Conservation (phyloP, 805 yeast species). For the Yarrowia keelungensis region DNA sequence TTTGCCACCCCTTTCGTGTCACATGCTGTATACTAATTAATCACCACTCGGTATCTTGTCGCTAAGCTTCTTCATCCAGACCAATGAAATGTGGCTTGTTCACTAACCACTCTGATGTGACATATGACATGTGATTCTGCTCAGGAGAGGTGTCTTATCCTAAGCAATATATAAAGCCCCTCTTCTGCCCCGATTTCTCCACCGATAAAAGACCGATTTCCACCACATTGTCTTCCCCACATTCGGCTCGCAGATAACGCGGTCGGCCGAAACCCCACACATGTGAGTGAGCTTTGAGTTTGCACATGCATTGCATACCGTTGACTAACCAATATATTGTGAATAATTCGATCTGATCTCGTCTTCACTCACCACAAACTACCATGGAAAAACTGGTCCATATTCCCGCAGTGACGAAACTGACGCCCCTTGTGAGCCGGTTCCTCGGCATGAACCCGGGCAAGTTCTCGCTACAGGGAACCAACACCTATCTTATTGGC, state of each 20-base stretch:
- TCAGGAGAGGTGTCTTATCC: no score
- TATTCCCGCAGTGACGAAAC: slow-evolving; percentile 42
- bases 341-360: not conserved
- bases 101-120: no score
- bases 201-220: slow-evolving; percentile 5
- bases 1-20: no score
- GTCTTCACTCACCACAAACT: not conserved
- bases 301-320: slow-evolving; percentile 22
- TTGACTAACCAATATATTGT: slow-evolving; percentile 1
- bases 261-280: slow-evolving; percentile 39
- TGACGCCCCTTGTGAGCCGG: slow-evolving; percentile 50
- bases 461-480: slow-evolving; percentile 52
- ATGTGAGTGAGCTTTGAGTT: not conserved
- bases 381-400: slow-evolving; percentile 40
- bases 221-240: slow-evolving; percentile 3
- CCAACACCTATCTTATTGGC: slow-evolving; percentile 53
- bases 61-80: no score
- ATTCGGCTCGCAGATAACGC: slow-evolving; percentile 29
- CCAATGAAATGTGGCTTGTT: no score
- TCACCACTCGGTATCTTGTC: no score
- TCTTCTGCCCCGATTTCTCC: not conserved
- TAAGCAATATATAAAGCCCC: no score
- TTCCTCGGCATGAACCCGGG: slow-evolving; percentile 52
- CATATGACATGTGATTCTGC: no score
- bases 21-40: no score